Evolutionary conservation across 345 rosid genomes (phyloP).

Genomic region (Clausena lansium): DNA sequence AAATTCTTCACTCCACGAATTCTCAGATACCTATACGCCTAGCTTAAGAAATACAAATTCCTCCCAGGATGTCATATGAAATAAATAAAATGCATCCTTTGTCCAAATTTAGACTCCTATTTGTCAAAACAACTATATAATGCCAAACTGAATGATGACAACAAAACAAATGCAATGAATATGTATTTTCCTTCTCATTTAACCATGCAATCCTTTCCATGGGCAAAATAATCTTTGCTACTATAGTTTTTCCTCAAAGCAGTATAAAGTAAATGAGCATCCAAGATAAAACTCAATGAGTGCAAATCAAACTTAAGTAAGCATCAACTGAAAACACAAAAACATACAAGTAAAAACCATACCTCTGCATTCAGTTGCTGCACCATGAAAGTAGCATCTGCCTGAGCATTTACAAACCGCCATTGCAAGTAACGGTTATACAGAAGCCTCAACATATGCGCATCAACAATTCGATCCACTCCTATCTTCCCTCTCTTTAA

Average conservation of each 20-base stretch:
- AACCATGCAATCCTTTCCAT: not conserved
- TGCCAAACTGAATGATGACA: not conserved
- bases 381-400: conserved; percentile 62
- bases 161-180: not conserved
- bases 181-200: not conserved
- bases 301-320: not conserved
- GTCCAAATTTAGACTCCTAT: not conserved
- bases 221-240: not conserved
- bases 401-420: conserved; percentile 85
- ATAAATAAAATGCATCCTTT: not conserved
- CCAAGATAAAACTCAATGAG: not conserved
- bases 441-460: conserved; percentile 82
- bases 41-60: not conserved
- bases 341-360: conserved; percentile 16
- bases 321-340: conserved; percentile 2
- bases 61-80: not conserved
- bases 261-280: not conserved
- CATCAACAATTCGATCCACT: conserved; percentile 70
- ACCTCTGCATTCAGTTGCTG: conserved; percentile 79
- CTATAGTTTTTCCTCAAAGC: not conserved
- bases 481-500: conserved; percentile 82
- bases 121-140: not conserved
- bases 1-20: not conserved
- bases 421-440: conserved; percentile 77
- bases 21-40: conserved; percentile 11